phyloP scores from a whole-genome alignment of 2,329 filamentous ascomycete genomes.

The Botrytis squamosa region DNA sequence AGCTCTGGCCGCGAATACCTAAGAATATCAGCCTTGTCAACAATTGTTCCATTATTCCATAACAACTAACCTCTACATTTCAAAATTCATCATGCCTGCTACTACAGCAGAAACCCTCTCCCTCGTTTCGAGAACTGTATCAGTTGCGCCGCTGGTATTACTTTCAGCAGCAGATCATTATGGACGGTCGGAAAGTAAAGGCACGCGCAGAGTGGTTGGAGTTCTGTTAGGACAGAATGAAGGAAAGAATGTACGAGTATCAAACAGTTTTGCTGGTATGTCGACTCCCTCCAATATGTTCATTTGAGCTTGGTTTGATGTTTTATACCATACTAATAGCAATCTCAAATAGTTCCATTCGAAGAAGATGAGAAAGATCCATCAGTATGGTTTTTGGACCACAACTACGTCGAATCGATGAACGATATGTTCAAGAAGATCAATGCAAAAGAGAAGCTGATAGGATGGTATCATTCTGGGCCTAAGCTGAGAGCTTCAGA shows the following conservation, averaged over 20 bases:
- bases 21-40: conserved; percentile 23
- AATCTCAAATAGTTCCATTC: conserved; percentile 71
- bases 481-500: conserved; percentile 96
- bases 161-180: conserved; percentile 98
- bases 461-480: conserved; percentile 99
- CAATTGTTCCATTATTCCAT: conserved; percentile 17
- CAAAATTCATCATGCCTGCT: conserved; percentile 71
- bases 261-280: conserved; percentile 96
- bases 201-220: conserved; percentile 84
- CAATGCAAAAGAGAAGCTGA: conserved; percentile 97
- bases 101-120: conserved; percentile 96
- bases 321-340: conserved; percentile 29
- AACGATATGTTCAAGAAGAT: conserved; percentile 99
- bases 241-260: conserved; percentile 92
- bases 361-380: conserved; percentile 99
- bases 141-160: conserved; percentile 94
- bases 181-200: conserved; percentile 80
- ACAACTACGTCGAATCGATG: conserved; percentile 99
- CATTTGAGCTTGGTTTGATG: not conserved
- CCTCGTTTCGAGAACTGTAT: conserved; percentile 91
- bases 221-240: conserved; percentile 94
- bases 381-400: conserved; percentile 97
- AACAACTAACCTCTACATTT: conserved; percentile 23
- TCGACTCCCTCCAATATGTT: not conserved
- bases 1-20: conserved; percentile 22